phyloP scores from a whole-genome alignment of 805 yeast species.

The Metschnikowia anglica region DNA sequence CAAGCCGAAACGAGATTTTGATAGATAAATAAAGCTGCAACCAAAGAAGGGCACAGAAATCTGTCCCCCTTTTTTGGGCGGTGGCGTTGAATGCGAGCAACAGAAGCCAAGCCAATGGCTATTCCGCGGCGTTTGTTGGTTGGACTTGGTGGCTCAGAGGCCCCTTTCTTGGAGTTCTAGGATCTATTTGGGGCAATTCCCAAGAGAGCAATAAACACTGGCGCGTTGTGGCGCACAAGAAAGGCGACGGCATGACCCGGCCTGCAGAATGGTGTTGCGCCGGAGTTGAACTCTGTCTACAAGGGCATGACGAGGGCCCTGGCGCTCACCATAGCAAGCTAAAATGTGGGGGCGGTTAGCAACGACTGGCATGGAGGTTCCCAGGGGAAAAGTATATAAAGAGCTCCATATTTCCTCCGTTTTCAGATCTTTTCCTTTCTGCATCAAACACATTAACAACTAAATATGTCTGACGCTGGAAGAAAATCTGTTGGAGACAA shows the following conservation, averaged over 20 bases:
- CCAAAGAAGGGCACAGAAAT: too few species aligned
- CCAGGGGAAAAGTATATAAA: slow-evolving; percentile 12
- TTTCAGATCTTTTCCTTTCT: background rate
- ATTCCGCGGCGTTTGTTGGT: too few species aligned
- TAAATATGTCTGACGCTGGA: slow-evolving; percentile 43
- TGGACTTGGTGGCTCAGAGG: too few species aligned
- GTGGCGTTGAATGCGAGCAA: too few species aligned
- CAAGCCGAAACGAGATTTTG: too few species aligned
- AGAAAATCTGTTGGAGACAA: slow-evolving; percentile 44
- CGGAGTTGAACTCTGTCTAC: background rate
- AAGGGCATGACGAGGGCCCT: background rate
- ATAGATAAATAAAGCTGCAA: too few species aligned
- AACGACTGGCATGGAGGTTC: background rate
- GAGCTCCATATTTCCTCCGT: background rate
- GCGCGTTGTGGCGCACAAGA: slow-evolving; percentile 1
- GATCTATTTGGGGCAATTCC: background rate
- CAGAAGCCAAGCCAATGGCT: too few species aligned
- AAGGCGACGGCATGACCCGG: slow-evolving; percentile 3
- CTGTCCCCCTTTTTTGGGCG: too few species aligned
- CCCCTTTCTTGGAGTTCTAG: slow-evolving; percentile 5
- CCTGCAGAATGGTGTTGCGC: slow-evolving; percentile 7
- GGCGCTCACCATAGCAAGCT: slow-evolving; percentile 6
- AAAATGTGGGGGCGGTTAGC: slow-evolving; percentile 2
- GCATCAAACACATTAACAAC: slow-evolving; percentile 8
- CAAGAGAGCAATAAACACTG: slow-evolving; percentile 5